Evolutionary conservation across 164 flowering plant species (phyloP), one percentile per base, ranked within the genome.

Genomic region (Berberis thunbergii): DNA sequence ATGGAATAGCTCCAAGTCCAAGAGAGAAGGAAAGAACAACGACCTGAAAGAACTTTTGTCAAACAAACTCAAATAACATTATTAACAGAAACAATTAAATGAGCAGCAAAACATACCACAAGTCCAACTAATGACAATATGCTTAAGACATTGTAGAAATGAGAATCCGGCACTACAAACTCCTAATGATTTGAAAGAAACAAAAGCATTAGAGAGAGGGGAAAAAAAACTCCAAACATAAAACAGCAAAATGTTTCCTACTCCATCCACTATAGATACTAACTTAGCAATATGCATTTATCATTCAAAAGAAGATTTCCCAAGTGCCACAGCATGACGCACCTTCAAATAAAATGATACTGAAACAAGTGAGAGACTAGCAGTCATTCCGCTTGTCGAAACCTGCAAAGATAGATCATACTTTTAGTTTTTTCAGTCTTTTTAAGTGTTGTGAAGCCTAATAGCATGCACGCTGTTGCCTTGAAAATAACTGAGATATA

Each of bases 341-440:
- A 89, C 97, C 94, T 84, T 88, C 48, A 78, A 10, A 64, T 65
- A 93, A 80, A 91, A 94, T 54, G 96, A 68, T 43, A 80, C 81
- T 10, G 96, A 75, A 56, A 91, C 97, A 69, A 91, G 63, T 48
- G 86, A 70, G 67, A 88, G 89, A 78, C 96, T 83, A 49, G 82
- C 43, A 58, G 91, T 82, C 96, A 88, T 87, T 72, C 91, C 96
- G 69, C 72, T 46, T 38, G 91, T 74, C 43, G 98, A 91, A 46
- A 91, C 54, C 98, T 94, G 75, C 65, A 75, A 59, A 1, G 70
- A 42, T 43, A 12, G 52, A 61, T 41, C 45, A 7, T 11, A 3
- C 38, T 54, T 12, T 56, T 64, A 41, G 26, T 41, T 0, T 49
- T 56, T 39, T 43, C n/a, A 52, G 54, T 4, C 10, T 48, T 1